Conservation (phyloP, 257 asterid species). For the Solanum sejunctum region DNA sequence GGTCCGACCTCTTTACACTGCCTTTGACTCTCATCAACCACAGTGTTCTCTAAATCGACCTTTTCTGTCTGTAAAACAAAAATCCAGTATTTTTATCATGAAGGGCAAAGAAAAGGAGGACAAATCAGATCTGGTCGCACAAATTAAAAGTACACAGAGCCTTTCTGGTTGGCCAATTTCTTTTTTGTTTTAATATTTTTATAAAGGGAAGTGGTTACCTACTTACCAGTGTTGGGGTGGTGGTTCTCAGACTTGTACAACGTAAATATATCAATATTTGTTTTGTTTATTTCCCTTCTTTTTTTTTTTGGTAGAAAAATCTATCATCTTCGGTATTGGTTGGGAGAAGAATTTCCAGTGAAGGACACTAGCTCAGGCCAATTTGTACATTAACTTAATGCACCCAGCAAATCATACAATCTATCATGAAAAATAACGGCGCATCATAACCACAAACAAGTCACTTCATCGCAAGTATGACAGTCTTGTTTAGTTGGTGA, state of each 20-base stretch:
- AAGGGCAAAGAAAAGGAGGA: neutral
- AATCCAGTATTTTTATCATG: neutral
- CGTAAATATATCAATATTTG: neutral
- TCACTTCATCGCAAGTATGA: neutral
- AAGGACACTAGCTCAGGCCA: neutral
- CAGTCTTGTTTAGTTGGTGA: neutral
- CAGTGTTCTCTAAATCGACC: conserved; percentile 94
- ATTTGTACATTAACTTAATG: neutral
- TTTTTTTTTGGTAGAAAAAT: neutral
- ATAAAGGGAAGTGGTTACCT: neutral
- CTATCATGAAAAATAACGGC: neutral
- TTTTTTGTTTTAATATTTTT: neutral
- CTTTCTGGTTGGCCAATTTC: neutral
- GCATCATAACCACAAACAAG: neutral
- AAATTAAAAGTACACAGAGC: neutral
- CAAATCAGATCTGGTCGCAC: neutral
- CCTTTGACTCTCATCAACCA: conserved; percentile 95
- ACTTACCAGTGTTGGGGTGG: neutral
- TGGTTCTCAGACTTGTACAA: neutral
- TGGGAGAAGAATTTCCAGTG: neutral
- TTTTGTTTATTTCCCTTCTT: neutral
- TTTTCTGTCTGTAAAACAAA: conserved; percentile 76
- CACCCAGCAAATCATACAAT: neutral
- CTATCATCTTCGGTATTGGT: neutral
- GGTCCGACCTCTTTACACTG: conserved; percentile 55